Evolutionary conservation across 768 basidiomycete species (phyloP).

Genomic region (Rhizopogon vinicolor): DNA sequence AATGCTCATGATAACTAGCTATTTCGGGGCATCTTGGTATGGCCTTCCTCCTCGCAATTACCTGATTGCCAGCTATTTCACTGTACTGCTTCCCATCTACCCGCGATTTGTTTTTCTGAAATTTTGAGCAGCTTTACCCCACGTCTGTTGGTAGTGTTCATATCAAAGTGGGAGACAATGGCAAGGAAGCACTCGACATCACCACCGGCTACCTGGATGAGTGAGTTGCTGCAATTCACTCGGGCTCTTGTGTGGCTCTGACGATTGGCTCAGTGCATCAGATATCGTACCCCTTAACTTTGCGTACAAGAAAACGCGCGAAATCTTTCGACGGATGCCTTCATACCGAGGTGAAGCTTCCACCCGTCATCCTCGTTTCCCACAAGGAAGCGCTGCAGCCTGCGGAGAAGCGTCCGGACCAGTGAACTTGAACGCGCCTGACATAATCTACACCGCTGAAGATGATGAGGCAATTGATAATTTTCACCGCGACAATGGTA

Average conservation of each 20-base stretch:
- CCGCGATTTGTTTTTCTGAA: neutral
- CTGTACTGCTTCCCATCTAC: constrained; percentile 18
- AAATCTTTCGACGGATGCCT: constrained; percentile 35
- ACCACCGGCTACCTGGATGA: constrained; percentile 39
- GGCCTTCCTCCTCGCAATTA: constrained; percentile 18
- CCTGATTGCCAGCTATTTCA: constrained; percentile 25
- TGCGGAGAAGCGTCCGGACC: constrained; percentile 14
- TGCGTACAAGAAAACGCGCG: constrained; percentile 22
- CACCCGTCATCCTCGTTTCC: constrained; percentile 8
- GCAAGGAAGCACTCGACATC: constrained; percentile 38
- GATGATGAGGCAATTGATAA: constrained; percentile 31
- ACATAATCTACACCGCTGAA: constrained; percentile 27
- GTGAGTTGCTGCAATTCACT: constrained; percentile 24
- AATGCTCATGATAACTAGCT: constrained; percentile 14
- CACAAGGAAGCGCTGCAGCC: constrained; percentile 21
- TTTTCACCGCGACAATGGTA: constrained; percentile 18
- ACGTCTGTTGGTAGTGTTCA: constrained; percentile 43
- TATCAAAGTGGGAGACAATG: constrained; percentile 37
- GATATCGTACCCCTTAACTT: constrained; percentile 21
- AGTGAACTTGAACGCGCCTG: constrained; percentile 19
- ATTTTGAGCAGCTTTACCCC: constrained; percentile 34
- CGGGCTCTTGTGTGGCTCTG: neutral
- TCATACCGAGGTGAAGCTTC: constrained; percentile 29
- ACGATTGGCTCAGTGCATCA: constrained; percentile 10
- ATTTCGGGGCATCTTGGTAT: constrained; percentile 11